Base-by-base conservation (phyloP, 2,329 filamentous ascomycete species). In the Bipolaris victoriae region DNA sequence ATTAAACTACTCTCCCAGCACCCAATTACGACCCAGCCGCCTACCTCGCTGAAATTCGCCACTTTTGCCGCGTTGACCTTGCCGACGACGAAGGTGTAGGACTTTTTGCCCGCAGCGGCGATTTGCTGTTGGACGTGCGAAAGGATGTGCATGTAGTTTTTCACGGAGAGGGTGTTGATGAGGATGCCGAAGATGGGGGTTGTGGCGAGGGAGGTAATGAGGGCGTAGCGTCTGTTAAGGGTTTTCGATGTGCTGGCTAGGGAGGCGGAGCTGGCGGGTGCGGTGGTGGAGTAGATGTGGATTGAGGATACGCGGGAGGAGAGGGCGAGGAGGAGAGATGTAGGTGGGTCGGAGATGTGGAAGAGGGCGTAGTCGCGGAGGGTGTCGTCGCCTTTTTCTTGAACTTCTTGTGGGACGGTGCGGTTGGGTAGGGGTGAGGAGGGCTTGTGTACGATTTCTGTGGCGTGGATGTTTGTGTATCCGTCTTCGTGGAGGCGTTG, bases 1-100 rank as follows among this genome's bases (percentile, higher is more conserved):
- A 99, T 86, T 49, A 98, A 80, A 58, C 90, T 92, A 75, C 93
- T 97, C 79, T 99, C 95, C 95, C 95, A 99, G 77, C 95, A 99
- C 2, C 95, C 94, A 9, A 99, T 91, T 0, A 98, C 92, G 0
- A 98, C 92, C 95, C 95, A 99, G 15, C 92, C 94, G 41, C 92
- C 94, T 5, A 99, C 86, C 76, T 99, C 95, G 56, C 90, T 87
- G 78, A 99, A 99, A 77, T 99, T 99, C 47, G 95, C 95, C 20
- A 99, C 83, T 76, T 99, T 99, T 36, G 93, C 94, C 0, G 93
- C 89, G 71, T 98, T 99, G 24, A 99, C 83, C 76, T 98, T 98
- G 57, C 95, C 95, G 0, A 99, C 95, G 1, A 99, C 95, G 46
- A 99, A 91, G 1, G 94, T 91, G 76, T 99, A 99, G 74, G 87